Evolutionary conservation across 2,329 filamentous ascomycete species (phyloP), one percentile per base, ranked within the genome.

Genomic region (Remersonia thermophila): DNA sequence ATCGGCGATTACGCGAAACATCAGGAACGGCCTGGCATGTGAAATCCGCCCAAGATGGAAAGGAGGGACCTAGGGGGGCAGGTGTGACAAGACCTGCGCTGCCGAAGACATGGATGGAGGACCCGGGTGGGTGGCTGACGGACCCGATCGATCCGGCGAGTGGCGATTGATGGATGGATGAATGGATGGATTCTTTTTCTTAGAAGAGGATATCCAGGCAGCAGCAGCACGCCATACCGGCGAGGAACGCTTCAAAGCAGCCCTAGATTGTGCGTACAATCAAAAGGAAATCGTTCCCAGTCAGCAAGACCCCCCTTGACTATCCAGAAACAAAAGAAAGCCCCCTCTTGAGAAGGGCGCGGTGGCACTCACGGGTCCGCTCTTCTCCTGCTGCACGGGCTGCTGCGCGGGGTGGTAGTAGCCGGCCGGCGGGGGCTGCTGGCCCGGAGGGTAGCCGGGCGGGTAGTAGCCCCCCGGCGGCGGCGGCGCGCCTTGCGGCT

Each of bases 121-220:
- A n/a, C n/a, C n/a, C n/a, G n/a, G n/a, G n/a, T n/a, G n/a, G n/a
- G n/a, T n/a, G n/a, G n/a, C n/a, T n/a, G n/a, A n/a, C n/a, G n/a
- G n/a, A n/a, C n/a, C n/a, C n/a, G n/a, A n/a, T n/a, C n/a, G n/a
- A n/a, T n/a, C n/a, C n/a, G n/a, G n/a, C n/a, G n/a, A n/a, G n/a
- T n/a, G n/a, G n/a, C n/a, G n/a, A n/a, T n/a, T n/a, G n/a, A n/a
- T n/a, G n/a, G n/a, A n/a, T n/a, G n/a, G n/a, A n/a, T n/a, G n/a
- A n/a, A n/a, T n/a, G n/a, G n/a, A n/a, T n/a, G n/a, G n/a, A n/a
- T n/a, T n/a, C n/a, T n/a, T 27, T 27, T 25, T 23, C 33, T 51
- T 66, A 75, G 48, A 72, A 73, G n/a, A 74, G 50, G 15, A 57
- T 57, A 45, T 75, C 71, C 48, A 75, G 51, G 50, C 71, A 75